Percentiles rank a stretch among this genome's conserved stretches.
These are phyloP conservation scores for Saturnispora diversa DNA, from an alignment of 805 yeast species.

Conservation along the genomic window DNA sequence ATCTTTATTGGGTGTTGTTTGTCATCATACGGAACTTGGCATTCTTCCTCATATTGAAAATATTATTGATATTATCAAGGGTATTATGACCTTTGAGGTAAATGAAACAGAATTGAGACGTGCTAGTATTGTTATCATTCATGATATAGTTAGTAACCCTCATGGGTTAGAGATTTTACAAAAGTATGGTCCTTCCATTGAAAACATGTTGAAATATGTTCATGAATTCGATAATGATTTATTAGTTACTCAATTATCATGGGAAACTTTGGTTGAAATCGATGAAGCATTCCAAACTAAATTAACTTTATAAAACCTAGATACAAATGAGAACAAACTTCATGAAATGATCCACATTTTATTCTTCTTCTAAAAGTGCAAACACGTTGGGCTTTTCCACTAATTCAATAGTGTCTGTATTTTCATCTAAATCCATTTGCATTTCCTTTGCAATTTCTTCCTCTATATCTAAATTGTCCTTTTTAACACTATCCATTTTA, in stretches of 20 bases:
- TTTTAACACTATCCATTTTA: constrained; percentile 17
- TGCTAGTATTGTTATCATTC: constrained; percentile 61
- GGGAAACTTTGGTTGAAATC: constrained; percentile 28
- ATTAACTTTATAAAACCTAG: constrained; percentile 6
- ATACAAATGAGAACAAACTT: neutral
- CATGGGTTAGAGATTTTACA: constrained; percentile 42
- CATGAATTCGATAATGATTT: constrained; percentile 45
- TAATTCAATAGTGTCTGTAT: constrained; percentile 9
- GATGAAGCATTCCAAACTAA: constrained; percentile 20
- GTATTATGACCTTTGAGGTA: constrained; percentile 57
- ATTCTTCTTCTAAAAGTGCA: constrained; percentile 23
- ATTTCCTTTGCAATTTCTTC: constrained; percentile 16
- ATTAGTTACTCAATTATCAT: constrained; percentile 53
- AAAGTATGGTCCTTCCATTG: constrained; percentile 37
- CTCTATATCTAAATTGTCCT: constrained; percentile 11
- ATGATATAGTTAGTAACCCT: constrained; percentile 44
- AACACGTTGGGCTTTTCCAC: constrained; percentile 21
- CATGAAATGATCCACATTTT: neutral
- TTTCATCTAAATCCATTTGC: constrained; percentile 12
- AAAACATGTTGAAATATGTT: constrained; percentile 37
- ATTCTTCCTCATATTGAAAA: constrained; percentile 41
- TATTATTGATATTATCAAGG: constrained; percentile 68
- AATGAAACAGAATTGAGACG: constrained; percentile 46
- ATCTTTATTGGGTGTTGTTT: constrained; percentile 70
- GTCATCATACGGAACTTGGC: constrained; percentile 42